These are phyloP conservation scores for Juglanconis juglandina DNA, from an alignment of 2,329 filamentous ascomycete species.

Conservation along the genomic window DNA sequence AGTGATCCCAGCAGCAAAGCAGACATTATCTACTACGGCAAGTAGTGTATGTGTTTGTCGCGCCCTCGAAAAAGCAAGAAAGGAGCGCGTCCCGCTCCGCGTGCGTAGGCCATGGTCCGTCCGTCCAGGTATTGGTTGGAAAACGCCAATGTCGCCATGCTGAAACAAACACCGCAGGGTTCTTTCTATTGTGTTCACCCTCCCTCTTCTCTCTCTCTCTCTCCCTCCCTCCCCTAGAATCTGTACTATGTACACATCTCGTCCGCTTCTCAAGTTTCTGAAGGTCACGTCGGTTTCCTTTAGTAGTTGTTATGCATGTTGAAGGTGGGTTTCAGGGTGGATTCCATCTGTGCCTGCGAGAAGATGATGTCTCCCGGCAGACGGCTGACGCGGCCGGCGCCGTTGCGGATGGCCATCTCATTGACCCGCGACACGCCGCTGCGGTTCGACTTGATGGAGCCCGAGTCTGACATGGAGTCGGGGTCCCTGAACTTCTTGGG, in stretches of 20 bases:
- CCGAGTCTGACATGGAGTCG: slow-evolving; percentile 61
- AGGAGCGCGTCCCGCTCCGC: slow-evolving; percentile 4
- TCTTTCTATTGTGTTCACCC: background rate
- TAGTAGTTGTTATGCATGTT: slow-evolving; percentile 33
- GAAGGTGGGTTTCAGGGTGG: slow-evolving; percentile 60
- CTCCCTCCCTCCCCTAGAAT: background rate
- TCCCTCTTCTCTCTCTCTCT: background rate
- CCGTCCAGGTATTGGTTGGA: slow-evolving; percentile 7
- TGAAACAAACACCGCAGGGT: slow-evolving; percentile 1
- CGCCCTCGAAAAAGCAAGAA: slow-evolving; percentile 3
- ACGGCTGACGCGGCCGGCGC: slow-evolving; percentile 82
- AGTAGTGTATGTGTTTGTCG: slow-evolving; percentile 2
- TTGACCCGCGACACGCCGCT: slow-evolving; percentile 73
- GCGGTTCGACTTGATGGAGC: slow-evolving; percentile 68
- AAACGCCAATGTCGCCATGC: slow-evolving; percentile 16
- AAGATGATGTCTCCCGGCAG: slow-evolving; percentile 80
- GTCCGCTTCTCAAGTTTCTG: background rate
- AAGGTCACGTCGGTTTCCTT: background rate
- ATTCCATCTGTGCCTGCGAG: slow-evolving; percentile 63
- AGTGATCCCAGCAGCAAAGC: background rate
- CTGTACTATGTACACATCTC: slow-evolving; percentile 9
- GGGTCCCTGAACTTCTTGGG: slow-evolving; percentile 68
- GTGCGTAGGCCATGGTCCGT: background rate
- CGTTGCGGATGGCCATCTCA: slow-evolving; percentile 69
- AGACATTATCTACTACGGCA: slow-evolving; percentile 14